phyloP scores from a whole-genome alignment of 371 early-diverging fungal species.

The Rhizopus delemar region DNA sequence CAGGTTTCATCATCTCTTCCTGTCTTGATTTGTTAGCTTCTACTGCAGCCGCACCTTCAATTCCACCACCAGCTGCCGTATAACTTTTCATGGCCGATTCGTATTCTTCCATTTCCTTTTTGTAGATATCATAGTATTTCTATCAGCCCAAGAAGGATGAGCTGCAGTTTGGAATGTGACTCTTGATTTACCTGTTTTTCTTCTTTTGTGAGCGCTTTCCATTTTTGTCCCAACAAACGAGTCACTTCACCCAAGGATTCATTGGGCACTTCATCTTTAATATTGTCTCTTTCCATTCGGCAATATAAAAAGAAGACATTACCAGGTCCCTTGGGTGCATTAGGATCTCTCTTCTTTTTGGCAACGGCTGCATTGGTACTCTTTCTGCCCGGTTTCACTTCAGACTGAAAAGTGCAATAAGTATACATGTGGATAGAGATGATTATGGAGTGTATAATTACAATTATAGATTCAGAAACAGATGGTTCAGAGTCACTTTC shows the following conservation, averaged over 20 bases:
- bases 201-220: conserved; percentile 44
- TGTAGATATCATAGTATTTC: conserved; percentile 26
- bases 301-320: conserved; percentile 62
- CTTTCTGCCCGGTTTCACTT: not conserved
- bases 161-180: not conserved
- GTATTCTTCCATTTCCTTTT: conserved; percentile 23
- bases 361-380: conserved; percentile 12
- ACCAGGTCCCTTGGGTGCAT: conserved; percentile 60
- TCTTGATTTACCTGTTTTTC: conserved; percentile 37
- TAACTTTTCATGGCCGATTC: conserved; percentile 29
- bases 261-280: conserved; percentile 54
- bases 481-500: conserved; percentile 32
- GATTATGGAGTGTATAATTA: not conserved
- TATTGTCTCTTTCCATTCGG: conserved; percentile 49
- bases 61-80: conserved; percentile 28
- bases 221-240: conserved; percentile 41
- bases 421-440: not conserved
- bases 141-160: not conserved
- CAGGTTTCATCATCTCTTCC: conserved; percentile 6
- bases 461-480: conserved; percentile 24
- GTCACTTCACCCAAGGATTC: conserved; percentile 46
- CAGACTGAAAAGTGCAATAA: conserved; percentile 7
- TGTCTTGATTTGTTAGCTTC: conserved; percentile 13
- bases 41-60: conserved; percentile 28
- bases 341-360: conserved; percentile 53